Conservation (phyloP, 2,329 filamentous ascomycete genomes). For the Pseudocercospora vitis region DNA sequence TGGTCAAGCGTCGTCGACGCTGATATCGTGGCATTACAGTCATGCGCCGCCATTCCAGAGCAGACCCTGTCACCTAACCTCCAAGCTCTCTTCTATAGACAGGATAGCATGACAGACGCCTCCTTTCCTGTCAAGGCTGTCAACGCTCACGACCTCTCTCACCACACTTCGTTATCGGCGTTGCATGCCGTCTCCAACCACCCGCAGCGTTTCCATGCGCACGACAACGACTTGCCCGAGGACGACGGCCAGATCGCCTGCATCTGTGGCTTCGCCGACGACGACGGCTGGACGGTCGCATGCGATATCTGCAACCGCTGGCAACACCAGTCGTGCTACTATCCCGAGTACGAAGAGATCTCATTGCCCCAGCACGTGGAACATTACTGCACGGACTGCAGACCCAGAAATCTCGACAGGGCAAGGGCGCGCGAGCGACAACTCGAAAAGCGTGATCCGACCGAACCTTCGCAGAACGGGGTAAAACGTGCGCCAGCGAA, state of each 20-base stretch:
- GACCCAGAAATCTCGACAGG: slow-evolving; percentile 71
- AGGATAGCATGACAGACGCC: slow-evolving; percentile 43
- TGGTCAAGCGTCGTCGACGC: slow-evolving; percentile 20
- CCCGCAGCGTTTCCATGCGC: slow-evolving; percentile 26
- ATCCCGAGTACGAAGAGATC: slow-evolving; percentile 66
- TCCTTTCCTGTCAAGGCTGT: slow-evolving; percentile 36
- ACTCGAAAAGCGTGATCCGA: slow-evolving; percentile 31
- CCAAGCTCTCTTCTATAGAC: slow-evolving; percentile 31
- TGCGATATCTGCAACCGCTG: slow-evolving; percentile 95
- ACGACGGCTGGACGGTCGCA: slow-evolving; percentile 96
- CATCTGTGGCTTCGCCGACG: slow-evolving; percentile 89
- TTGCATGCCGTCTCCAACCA: slow-evolving; percentile 31
- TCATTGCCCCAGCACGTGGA: slow-evolving; percentile 59
- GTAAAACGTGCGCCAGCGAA: slow-evolving; percentile 73
- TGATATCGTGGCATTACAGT: slow-evolving; percentile 32
- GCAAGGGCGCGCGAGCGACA: slow-evolving; percentile 64
- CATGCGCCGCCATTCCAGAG: slow-evolving; percentile 39
- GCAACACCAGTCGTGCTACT: slow-evolving; percentile 98
- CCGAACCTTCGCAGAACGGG: slow-evolving; percentile 61
- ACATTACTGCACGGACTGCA: slow-evolving; percentile 88
- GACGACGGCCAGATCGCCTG: slow-evolving; percentile 96
- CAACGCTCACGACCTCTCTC: slow-evolving; percentile 33
- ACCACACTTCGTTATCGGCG: slow-evolving; percentile 29
- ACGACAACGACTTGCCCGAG: slow-evolving; percentile 53
- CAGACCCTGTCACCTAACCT: slow-evolving; percentile 36